Evolutionary conservation across 257 asterid genomes (phyloP).

Genomic region (Solanum etuberosum): DNA sequence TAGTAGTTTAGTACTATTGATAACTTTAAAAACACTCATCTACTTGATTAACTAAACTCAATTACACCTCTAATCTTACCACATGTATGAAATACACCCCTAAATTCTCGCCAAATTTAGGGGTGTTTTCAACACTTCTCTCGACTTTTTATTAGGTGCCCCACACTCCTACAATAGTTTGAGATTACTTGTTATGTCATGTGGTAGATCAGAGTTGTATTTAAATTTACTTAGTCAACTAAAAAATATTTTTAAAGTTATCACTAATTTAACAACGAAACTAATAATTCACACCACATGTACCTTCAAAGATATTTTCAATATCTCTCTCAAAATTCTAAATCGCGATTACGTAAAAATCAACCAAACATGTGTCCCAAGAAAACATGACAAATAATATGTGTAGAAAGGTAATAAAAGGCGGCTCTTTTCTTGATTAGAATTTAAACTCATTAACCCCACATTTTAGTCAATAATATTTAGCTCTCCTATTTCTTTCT

Average conservation of each 20-base stretch:
- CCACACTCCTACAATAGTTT: background rate
- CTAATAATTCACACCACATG: too few relatives aligned
- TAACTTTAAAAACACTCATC: rapidly evolving
- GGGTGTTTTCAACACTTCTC: rapidly evolving
- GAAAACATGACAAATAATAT: slow-evolving; percentile 1
- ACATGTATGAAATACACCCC: background rate
- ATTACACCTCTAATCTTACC: background rate
- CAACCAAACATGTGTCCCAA: background rate
- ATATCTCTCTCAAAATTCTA: background rate
- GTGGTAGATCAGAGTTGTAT: rapidly evolving
- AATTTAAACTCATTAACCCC: background rate
- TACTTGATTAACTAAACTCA: too few relatives aligned
- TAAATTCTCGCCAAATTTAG: rapidly evolving
- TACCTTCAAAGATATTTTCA: rapidly evolving
- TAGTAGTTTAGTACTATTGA: too few relatives aligned
- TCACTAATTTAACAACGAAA: rapidly evolving
- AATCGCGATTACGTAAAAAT: background rate
- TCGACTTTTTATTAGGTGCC: too few relatives aligned
- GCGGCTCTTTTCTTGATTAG: slow-evolving; percentile 24
- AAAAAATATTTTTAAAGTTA: too few relatives aligned
- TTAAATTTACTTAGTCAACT: rapidly evolving
- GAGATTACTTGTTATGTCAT: too few relatives aligned
- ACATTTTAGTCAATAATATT: slow-evolving; percentile 4
- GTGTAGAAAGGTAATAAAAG: slow-evolving; percentile 27
- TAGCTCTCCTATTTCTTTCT: slow-evolving; percentile 1